These are phyloP conservation scores for Arthrinium phaeospermum DNA, from an alignment of 2,329 filamentous ascomycete species.

Conservation along the genomic window DNA sequence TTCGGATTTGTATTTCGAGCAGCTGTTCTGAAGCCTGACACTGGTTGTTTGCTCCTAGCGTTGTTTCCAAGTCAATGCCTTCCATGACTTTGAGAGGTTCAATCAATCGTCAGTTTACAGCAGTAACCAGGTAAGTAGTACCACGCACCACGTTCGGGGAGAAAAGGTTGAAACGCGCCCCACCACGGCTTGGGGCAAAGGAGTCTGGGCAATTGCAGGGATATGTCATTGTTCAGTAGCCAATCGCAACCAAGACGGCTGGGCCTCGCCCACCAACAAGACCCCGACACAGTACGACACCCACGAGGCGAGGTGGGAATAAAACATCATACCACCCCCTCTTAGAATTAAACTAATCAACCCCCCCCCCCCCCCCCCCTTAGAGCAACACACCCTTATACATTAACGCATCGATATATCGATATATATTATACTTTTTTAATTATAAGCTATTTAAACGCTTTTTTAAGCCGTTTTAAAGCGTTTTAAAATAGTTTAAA, in stretches of 20 bases:
- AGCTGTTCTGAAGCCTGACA: neutral
- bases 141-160: neutral
- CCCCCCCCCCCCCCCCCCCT: no score
- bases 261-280: neutral
- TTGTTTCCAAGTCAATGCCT: neutral
- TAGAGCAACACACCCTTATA: no score
- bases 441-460: no score
- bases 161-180: slow-evolving; percentile 1
- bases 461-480: no score
- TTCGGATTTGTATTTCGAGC: neutral
- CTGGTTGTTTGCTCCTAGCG: neutral
- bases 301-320: neutral
- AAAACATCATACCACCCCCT: no score
- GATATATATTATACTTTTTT: no score
- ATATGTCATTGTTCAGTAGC: slow-evolving; percentile 6
- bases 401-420: no score
- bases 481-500: no score
- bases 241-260: slow-evolving; percentile 1
- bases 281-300: neutral
- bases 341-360: no score
- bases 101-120: no score
- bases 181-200: neutral
- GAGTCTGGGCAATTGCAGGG: neutral
- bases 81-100: no score
- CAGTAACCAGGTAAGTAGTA: no score